Percentiles rank a stretch among this genome's conserved stretches.
phyloP scores from a whole-genome alignment of 1,284 basidiomycete species.

The Sphagnurus paluster region DNA sequence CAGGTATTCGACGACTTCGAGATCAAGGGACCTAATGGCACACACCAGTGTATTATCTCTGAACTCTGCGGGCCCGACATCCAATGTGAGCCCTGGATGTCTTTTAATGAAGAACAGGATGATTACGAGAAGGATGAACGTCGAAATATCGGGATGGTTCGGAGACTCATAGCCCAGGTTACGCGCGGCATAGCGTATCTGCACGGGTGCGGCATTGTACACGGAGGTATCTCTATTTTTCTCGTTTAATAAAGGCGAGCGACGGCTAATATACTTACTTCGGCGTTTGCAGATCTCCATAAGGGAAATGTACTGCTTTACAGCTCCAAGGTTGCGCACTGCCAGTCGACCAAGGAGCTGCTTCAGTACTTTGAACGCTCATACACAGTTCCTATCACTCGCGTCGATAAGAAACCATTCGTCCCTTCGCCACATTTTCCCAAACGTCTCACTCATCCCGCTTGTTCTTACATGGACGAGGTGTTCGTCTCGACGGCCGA shows the following conservation, averaged over 20 bases:
- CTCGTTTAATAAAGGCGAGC: neutral
- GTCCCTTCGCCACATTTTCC: neutral
- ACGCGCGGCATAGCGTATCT: neutral
- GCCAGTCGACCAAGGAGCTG: slow-evolving; percentile 5
- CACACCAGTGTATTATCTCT: slow-evolving; percentile 5
- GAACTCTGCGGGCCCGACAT: slow-evolving; percentile 4
- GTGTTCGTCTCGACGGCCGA: too few species aligned
- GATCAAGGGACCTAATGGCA: slow-evolving; percentile 7
- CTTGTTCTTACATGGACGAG: too few species aligned
- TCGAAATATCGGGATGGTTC: too few species aligned
- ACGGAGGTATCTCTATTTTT: slow-evolving; percentile 2
- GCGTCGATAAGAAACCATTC: neutral
- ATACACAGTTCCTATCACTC: neutral
- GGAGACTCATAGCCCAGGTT: slow-evolving; percentile 5
- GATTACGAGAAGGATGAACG: neutral
- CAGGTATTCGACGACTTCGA: slow-evolving; percentile 4
- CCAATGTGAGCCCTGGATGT: slow-evolving; percentile 1
- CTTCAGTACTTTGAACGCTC: slow-evolving; percentile 3
- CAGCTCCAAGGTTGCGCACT: too few species aligned
- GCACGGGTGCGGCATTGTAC: slow-evolving; percentile 5
- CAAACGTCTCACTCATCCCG: neutral
- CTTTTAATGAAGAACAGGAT: slow-evolving; percentile 2
- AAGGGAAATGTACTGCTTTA: too few species aligned
- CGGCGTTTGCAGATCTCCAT: neutral
- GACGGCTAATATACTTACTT: slow-evolving; percentile 7